Evolutionary conservation across 495 filamentous ascomycete species (phyloP), one percentile per base, ranked within the genome.

Genomic region (Penicillium pancosmium): DNA sequence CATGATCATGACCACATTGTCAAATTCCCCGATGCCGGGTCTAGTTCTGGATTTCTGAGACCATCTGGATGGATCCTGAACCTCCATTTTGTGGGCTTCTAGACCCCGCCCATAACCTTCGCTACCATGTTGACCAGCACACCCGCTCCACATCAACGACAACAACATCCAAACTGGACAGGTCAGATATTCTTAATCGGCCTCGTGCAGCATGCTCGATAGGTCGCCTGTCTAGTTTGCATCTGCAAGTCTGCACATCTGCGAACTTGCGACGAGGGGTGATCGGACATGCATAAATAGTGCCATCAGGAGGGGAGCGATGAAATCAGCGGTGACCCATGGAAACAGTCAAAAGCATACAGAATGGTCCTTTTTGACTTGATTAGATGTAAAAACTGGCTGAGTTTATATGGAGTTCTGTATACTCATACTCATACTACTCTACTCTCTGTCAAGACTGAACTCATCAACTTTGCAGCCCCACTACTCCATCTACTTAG

Each of bases 271-370:
- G 21, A 48, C 46, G 46, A 51, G 13, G 47, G n/a, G 49, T 51
- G 31, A 51, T 51, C 49, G 11, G 8, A 33, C 47, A 50, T 50
- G 47, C 47, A 50, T 33, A 15, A 25, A 33, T 33, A 51, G 49
- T 51, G 27, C 27, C 27, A 8, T 38, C 12, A 10, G 35, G 11
- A 3, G 34, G 36, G 36, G 11, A 38, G 15, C 4, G 36, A 38
- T 13, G 19, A 18, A 51, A 51, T 51, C 49, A 27, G 49, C 49
- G 23, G 49, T 51, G 49, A 34, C 49, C 47, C 21, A 21, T 50
- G 11, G 19, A 16, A 9, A 46, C 41, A 4, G 1, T 4, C 36
- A 38, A 18, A 2, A 18, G 1, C 41, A 44, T 44, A 12, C 16
- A 21, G n/a, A 44, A 16, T 13, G 16, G 41, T 13, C 6, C 27